A percentile compares a stretch with the other conserved stretches of the same genome.
Evolutionary conservation across 2,329 filamentous ascomycete genomes (phyloP).

Genomic region (Fusarium poae): DNA sequence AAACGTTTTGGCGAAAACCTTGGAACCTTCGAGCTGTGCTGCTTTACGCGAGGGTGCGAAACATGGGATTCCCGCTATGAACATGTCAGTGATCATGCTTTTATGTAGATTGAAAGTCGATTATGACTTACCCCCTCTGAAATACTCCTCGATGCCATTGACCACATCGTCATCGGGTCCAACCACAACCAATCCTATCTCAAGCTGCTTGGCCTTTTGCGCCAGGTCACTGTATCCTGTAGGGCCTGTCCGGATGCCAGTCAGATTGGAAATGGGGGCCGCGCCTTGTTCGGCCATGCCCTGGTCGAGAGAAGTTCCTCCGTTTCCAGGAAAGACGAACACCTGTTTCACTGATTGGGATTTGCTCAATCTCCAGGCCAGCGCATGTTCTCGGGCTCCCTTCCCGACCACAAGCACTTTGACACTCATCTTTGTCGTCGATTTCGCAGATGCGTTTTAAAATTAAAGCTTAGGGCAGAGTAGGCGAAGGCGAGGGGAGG

Average conservation of each 20-base stretch:
- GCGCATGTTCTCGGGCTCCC: conserved; percentile 80
- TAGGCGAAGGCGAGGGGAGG: not conserved
- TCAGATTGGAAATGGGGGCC: conserved; percentile 70
- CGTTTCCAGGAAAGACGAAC: conserved; percentile 70
- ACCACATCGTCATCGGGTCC: conserved; percentile 82
- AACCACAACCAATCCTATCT: conserved; percentile 77
- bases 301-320: conserved; percentile 66
- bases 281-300: conserved; percentile 45
- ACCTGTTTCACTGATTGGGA: conserved; percentile 73
- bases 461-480: too few species aligned
- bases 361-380: conserved; percentile 80
- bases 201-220: conserved; percentile 69
- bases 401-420: conserved; percentile 77
- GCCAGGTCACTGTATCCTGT: conserved; percentile 74
- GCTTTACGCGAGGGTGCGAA: conserved; percentile 79
- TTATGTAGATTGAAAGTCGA: not conserved
- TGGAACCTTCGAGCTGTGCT: conserved; percentile 81
- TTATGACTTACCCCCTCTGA: conserved; percentile 53
- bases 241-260: conserved; percentile 45
- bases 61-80: conserved; percentile 67
- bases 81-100: conserved; percentile 15
- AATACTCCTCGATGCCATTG: conserved; percentile 78
- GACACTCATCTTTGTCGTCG: not conserved
- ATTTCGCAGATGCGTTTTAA: too few species aligned
- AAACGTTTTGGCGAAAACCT: conserved; percentile 83